Evolutionary conservation across 2,329 filamentous ascomycete genomes (phyloP).

Genomic region (Sclerotinia subarctica): DNA sequence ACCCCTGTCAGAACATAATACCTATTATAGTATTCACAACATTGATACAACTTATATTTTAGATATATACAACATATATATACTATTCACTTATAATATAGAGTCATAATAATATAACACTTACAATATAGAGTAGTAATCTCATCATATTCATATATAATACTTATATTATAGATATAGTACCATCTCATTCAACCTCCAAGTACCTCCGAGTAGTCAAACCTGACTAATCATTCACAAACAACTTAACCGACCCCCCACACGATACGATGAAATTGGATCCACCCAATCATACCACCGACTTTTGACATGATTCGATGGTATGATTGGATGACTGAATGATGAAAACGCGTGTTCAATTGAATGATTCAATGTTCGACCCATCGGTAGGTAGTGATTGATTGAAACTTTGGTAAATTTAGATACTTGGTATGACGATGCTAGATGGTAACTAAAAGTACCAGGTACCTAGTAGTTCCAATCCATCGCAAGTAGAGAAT

Average conservation of each 20-base stretch:
- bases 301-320: conserved; percentile 1
- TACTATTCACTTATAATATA: too few relatives aligned
- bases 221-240: neutral
- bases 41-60: too few relatives aligned
- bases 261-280: neutral
- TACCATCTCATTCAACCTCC: neutral
- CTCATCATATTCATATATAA: too few relatives aligned
- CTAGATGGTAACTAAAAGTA: too few relatives aligned
- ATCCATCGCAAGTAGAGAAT: neutral
- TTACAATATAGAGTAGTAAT: too few relatives aligned
- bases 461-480: too few relatives aligned
- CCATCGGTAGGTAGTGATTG: neutral
- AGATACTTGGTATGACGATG: neutral
- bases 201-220: neutral
- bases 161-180: too few relatives aligned
- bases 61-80: too few relatives aligned
- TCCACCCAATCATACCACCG: conserved; percentile 9
- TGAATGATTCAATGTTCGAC: neutral
- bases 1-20: neutral
- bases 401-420: neutral
- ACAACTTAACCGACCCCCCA: too few relatives aligned
- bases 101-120: too few relatives aligned
- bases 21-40: too few relatives aligned
- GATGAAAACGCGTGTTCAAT: neutral
- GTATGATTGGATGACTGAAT: neutral